phyloP scores from a whole-genome alignment of 1,284 basidiomycete species.

The Mycena citricolor region DNA sequence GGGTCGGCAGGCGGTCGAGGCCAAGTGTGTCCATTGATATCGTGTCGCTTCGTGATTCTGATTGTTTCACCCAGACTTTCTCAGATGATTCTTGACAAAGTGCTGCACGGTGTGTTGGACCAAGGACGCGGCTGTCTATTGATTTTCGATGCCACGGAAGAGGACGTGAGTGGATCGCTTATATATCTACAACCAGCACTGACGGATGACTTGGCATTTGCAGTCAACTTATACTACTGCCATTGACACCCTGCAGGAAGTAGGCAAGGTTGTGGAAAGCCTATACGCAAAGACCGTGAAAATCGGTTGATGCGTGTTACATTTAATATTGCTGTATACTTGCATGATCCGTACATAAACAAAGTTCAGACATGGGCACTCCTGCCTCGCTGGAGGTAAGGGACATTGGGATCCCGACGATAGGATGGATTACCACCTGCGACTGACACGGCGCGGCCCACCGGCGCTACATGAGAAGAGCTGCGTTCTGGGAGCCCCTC shows the following conservation, averaged over 20 bases:
- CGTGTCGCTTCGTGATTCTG: background rate
- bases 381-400: too few species aligned
- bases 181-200: background rate
- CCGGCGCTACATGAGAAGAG: too few species aligned
- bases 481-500: too few species aligned
- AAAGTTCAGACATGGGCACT: too few species aligned
- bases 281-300: conserved; percentile 73
- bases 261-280: conserved; percentile 89
- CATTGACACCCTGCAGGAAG: conserved; percentile 86
- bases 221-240: conserved; percentile 86
- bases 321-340: too few species aligned
- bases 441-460: too few species aligned
- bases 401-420: too few species aligned
- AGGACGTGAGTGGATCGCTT: conserved; percentile 61
- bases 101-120: conserved; percentile 92
- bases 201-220: background rate
- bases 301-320: too few species aligned
- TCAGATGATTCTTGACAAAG: conserved; percentile 98
- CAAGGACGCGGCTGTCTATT: conserved; percentile 92
- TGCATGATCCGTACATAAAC: too few species aligned
- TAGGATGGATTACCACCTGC: too few species aligned
- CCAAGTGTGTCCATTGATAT: conserved; percentile 63
- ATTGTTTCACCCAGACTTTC: conserved; percentile 59
- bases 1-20: conserved; percentile 89
- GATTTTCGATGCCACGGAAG: conserved; percentile 83